Base-by-base conservation (phyloP, 768 basidiomycete species). In the Hemileccinum impolitum region DNA sequence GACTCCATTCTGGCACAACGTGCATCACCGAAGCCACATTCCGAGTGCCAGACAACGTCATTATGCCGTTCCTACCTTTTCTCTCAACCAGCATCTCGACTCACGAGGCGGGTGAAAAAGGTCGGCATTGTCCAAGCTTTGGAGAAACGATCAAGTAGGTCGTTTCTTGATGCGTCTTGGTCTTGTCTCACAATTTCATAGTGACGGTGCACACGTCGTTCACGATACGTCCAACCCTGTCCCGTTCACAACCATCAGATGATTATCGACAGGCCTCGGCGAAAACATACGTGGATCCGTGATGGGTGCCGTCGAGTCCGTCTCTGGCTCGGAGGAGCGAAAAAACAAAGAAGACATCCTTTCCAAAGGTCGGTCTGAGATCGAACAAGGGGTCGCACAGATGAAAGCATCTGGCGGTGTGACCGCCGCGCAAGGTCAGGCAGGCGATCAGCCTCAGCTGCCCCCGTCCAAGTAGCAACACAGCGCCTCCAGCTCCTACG, bases 221-320 rank as follows among this genome's bases (percentile, higher is more conserved):
- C 74, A 76, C 25, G 73, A 74, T 58, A 50, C 10, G 59, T 43
- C 0, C 21, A 32, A 18, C 48, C 36, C 39, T 34, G 14, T 43
- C 23, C n/a, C 9, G 11, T 40, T 9, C 30, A 25, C 10, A 31
- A 25, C 43, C 26, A 5, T 28, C 9, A 9, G 26, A 30, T 9
- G 8, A 30, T 9, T 28, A 4, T 28, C 19, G 12, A 46, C 50
- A 75, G 78, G 78, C 3, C 25, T 72, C 1, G 74, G 75, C 7
- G 77, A 79, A 32, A 71, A 64, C 37, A 48, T 78, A 6, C 71
- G 76, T 19, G 78, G 78, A 6, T 69, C 74, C 0, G 50, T 68
- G 9, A 56, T 77, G 39, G 70, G 71, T 11, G 69, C 70, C 3
- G 51, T 76, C 10, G 76, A 78, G 46, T 62, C 64, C 1, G 35